These are phyloP conservation scores for Pseudocercospora crystallina DNA, from an alignment of 2,329 filamentous ascomycete genomes.

Conservation along the genomic window DNA sequence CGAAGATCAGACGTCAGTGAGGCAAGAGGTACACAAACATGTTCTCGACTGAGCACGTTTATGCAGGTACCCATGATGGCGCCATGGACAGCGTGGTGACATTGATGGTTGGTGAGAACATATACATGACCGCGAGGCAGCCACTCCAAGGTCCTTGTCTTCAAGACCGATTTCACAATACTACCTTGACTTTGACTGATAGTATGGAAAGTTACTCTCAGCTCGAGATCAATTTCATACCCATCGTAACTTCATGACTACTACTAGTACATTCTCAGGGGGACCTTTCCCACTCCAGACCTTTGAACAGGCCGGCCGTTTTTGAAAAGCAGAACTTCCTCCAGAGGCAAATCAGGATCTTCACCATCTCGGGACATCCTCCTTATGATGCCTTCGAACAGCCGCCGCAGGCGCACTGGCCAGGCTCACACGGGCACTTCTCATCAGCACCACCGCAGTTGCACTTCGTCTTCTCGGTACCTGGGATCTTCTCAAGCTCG, in stretches of 20 bases:
- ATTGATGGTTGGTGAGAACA: constrained; percentile 5
- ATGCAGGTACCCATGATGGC: constrained; percentile 9
- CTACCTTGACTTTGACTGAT: too few species aligned
- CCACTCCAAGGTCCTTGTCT: too few species aligned
- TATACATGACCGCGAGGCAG: too few species aligned
- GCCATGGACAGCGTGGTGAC: neutral
- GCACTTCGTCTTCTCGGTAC: constrained; percentile 50
- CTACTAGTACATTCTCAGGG: too few species aligned
- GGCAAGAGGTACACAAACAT: neutral
- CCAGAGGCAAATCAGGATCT: too few species aligned
- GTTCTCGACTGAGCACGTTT: constrained; percentile 6
- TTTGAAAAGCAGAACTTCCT: too few species aligned
- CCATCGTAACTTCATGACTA: too few species aligned
- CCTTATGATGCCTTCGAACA: constrained; percentile 44
- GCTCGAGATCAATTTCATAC: too few species aligned
- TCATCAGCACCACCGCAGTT: constrained; percentile 48
- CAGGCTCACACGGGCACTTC: constrained; percentile 49
- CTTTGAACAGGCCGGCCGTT: too few species aligned
- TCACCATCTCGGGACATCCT: neutral
- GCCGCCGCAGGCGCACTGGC: constrained; percentile 49
- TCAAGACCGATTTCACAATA: too few species aligned
- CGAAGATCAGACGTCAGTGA: constrained; percentile 1
- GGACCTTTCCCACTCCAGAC: too few species aligned
- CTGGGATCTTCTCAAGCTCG: constrained; percentile 52
- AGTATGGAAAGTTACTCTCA: too few species aligned